Evolutionary conservation across 495 filamentous ascomycete species (phyloP).

Genomic region (Sporormia fimetaria): DNA sequence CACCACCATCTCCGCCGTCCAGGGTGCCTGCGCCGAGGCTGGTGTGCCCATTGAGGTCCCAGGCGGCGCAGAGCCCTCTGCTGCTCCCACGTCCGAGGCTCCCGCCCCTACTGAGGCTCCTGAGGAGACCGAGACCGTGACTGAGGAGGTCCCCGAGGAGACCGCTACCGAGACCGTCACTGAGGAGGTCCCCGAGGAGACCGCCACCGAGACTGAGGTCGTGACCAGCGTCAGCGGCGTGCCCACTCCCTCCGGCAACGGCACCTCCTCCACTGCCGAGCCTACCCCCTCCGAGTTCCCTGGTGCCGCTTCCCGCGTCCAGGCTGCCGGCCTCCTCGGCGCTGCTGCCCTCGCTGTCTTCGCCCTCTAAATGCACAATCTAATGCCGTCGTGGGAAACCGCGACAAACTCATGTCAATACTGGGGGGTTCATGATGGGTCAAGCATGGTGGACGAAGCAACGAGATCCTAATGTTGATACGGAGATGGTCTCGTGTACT

Average conservation of each 20-base stretch:
- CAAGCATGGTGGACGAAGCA: background rate
- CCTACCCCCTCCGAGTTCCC: constrained; percentile 12
- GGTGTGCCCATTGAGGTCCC: constrained; percentile 18
- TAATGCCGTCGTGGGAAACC: background rate
- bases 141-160: background rate
- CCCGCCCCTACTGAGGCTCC: background rate
- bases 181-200: background rate
- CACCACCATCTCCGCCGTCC: constrained; percentile 24
- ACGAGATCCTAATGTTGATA: no score
- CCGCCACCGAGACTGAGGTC: background rate
- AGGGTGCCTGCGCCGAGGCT: constrained; percentile 12
- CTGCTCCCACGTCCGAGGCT: constrained; percentile 5
- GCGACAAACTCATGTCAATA: background rate
- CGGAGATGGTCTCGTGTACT: no score
- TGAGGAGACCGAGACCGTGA: constrained; percentile 1
- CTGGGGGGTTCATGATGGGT: background rate
- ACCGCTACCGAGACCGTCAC: background rate
- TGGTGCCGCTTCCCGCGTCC: constrained; percentile 18
- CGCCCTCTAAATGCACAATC: constrained; percentile 20
- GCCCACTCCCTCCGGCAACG: constrained; percentile 9
- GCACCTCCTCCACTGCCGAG: constrained; percentile 3
- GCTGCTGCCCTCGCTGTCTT: constrained; percentile 21
- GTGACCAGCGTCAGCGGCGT: constrained; percentile 1
- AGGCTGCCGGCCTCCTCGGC: constrained; percentile 21
- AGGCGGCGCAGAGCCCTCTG: background rate